Conservation (phyloP, 306 rosid species). For the Trifolium fragiferum region DNA sequence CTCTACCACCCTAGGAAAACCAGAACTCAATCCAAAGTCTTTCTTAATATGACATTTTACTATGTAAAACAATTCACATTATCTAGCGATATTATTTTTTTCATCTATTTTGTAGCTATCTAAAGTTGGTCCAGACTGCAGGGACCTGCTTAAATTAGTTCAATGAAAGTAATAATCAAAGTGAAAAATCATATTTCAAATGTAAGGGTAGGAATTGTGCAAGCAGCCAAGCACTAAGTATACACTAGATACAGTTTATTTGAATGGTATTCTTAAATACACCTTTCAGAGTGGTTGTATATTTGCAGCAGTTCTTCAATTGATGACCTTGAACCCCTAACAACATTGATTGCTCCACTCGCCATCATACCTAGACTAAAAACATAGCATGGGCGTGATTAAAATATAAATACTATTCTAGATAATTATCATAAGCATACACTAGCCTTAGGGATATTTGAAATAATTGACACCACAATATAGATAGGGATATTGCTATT, state of each 20-base stretch:
- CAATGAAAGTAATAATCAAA: too few relatives aligned
- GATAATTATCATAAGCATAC: background rate
- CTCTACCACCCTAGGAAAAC: background rate
- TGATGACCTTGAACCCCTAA: slow-evolving; percentile 93
- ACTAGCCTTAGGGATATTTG: background rate
- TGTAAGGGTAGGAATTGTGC: background rate
- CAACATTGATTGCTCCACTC: slow-evolving; percentile 86
- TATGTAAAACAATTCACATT: background rate
- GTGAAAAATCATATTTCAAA: background rate
- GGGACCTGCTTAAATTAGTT: too few relatives aligned
- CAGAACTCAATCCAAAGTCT: background rate
- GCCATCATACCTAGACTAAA: slow-evolving; percentile 86
- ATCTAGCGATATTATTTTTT: background rate
- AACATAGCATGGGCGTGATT: slow-evolving; percentile 43
- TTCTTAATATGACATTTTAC: background rate
- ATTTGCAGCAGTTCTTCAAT: slow-evolving; percentile 81
- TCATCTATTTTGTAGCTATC: background rate
- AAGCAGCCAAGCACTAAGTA: background rate
- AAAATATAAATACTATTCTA: slow-evolving; percentile 9
- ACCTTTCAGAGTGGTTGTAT: slow-evolving; percentile 94
- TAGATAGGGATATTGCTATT: background rate
- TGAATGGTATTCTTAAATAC: background rate
- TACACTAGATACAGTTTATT: background rate
- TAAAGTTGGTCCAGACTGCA: too few relatives aligned
- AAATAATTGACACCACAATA: background rate